Evolutionary conservation across 2,329 filamentous ascomycete genomes (phyloP), one percentile per base, ranked within the genome.

Genomic region (Thielaviopsis euricoi): DNA sequence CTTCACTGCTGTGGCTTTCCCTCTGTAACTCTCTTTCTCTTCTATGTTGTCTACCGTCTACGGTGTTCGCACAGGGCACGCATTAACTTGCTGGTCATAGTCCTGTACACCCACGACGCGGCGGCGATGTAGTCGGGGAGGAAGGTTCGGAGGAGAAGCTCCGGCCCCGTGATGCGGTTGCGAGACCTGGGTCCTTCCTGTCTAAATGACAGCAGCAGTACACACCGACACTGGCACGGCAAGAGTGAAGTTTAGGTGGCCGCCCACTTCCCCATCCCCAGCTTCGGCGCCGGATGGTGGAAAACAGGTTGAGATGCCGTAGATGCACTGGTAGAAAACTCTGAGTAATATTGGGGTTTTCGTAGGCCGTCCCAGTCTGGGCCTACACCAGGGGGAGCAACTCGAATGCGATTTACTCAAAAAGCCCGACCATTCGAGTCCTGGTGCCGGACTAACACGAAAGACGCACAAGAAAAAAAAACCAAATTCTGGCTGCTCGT

Each of bases 41-140:
- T 33, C 29, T 33, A 33, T 10, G 25, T 33, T 10, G 29, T 33
- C 12, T 10, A 10, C 29, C 12, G 29, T 33, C 29, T 33, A 10
- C 29, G 29, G 29, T 40, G 25, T 37, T 56, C 54, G 10, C 46
- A 51, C 54, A 50, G 46, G 54, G 43, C 54, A 56, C 43, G 25
- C 54, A 51, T 56, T 56, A 49, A 56, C 25, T 56, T 56, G 54
- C 54, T 56, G 43, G 54, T 51, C 46, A 56, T 56, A 56, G 43
- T 51, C 54, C 43, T 51, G 43, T 56, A 25, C 25, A 25, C 23
- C 29, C n/a, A 33, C 33, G 22, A 56, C 21, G 7, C 22, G 46
- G n/a, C n/a, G 26, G 21, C 15, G 22, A 22, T 40, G 17, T 40
- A 21, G 26, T 12, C n/a, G 46, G 29, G 9, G 29, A 33, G 29